Percentiles rank a stretch among this genome's conserved stretches.
These are phyloP conservation scores for Microsporum audouinii DNA, from an alignment of 2,329 filamentous ascomycete species.

Conservation along the genomic window DNA sequence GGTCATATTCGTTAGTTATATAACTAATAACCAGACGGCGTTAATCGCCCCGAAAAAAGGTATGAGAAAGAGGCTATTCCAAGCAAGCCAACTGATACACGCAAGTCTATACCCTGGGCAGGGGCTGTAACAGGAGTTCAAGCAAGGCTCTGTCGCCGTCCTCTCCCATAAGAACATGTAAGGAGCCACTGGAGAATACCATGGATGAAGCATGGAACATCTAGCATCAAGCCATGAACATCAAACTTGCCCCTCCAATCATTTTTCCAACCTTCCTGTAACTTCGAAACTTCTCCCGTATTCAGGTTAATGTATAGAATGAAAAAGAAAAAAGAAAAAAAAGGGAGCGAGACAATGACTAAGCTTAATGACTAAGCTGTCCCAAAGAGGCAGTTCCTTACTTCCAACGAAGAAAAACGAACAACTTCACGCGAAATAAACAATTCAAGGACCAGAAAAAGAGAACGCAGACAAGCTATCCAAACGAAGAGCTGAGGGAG, in stretches of 20 bases:
- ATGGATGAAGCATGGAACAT: neutral
- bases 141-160: neutral
- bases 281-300: too few relatives aligned
- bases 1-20: neutral
- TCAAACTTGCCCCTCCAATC: neutral
- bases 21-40: too few relatives aligned
- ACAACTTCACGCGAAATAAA: too few relatives aligned
- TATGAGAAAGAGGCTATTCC: too few relatives aligned
- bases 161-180: neutral
- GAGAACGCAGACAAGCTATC: neutral
- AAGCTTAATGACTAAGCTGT: neutral
- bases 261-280: too few relatives aligned
- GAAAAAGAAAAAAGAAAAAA: neutral
- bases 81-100: neutral
- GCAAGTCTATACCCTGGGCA: neutral
- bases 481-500: too few relatives aligned
- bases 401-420: neutral
- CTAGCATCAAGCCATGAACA: neutral
- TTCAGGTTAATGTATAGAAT: too few relatives aligned
- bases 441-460: neutral
- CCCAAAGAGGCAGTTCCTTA: neutral
- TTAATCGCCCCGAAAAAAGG: too few relatives aligned
- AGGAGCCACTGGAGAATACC: neutral
- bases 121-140: neutral
- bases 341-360: neutral